Base-by-base conservation (phyloP, 768 basidiomycete genomes). In the Auriscalpium vulgare region DNA sequence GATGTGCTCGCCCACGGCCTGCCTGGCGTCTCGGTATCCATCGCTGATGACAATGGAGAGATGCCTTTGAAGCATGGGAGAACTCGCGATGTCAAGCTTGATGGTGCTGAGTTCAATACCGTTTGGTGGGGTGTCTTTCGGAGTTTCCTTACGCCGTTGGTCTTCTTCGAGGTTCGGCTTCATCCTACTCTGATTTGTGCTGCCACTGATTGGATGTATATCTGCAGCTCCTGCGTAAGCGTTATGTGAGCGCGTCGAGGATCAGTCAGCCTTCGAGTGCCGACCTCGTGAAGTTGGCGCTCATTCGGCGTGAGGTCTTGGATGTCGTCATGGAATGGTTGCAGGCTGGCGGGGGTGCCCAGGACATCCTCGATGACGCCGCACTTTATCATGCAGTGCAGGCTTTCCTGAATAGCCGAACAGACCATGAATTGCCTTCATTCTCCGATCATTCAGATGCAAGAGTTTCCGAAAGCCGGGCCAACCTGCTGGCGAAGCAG, bases 101-200 rank as follows among this genome's bases (percentile, higher is more conserved):
- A 92, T 70, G 78, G 82, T 47, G 72, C 65, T 1, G 90, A 91
- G 64, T 92, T 88, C 70, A 76, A 83, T 2, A 75, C 74, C 46
- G 79, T 89, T 3, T 93, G 90, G 88, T 93, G 90, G 88, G 84
- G 79, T 58, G 81, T 82, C 17, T 93, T 88, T 66, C 77, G 91
- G 44, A 89, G 87, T 63, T 90, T 92, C 61, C 80, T 92, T 9
- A 84, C 86, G 0, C 90, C 91, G 0, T 68, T 86, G 8, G 86
- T 87, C 1, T 88, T 93, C 63, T 91, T 93, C 66, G 89, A 92
- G 83, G 91, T 90, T 63, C 49, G 79, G 63, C 2, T 16, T 55
- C 48, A 47, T 45, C 50, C 43, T 45, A 40, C 37, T 38, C 14
- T 4, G 9, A n/a, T 36, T 37, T 21, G 16, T 16, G 38, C 46